Evolutionary conservation across 768 basidiomycete genomes (phyloP).

Genomic region (Chlorophyllum brunneum): DNA sequence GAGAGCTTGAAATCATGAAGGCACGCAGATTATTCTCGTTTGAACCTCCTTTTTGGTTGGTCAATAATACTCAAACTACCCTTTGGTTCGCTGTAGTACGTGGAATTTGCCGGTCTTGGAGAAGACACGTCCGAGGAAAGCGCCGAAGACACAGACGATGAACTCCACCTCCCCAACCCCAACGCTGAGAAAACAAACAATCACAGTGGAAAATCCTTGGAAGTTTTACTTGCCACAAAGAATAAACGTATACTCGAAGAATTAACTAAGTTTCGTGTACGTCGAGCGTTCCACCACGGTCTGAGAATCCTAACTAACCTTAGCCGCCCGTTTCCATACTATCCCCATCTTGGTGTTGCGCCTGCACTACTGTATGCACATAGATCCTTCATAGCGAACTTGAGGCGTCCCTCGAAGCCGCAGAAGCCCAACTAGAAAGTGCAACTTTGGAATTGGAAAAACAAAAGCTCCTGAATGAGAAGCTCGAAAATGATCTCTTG

Average conservation of each 20-base stretch:
- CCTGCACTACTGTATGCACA: neutral
- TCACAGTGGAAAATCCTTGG: conserved; percentile 78
- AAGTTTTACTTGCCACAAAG: conserved; percentile 87
- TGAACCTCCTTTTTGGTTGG: neutral
- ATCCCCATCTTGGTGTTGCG: neutral
- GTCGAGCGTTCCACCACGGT: conserved; percentile 17
- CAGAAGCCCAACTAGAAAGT: conserved; percentile 54
- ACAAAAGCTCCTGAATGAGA: conserved; percentile 80
- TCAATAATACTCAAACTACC: neutral
- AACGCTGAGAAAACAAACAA: conserved; percentile 81
- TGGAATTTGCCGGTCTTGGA: conserved; percentile 92
- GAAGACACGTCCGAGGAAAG: conserved; percentile 62
- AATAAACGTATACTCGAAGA: conserved; percentile 93
- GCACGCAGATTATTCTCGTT: conserved; percentile 38
- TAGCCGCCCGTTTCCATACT: neutral
- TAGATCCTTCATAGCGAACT: conserved; percentile 85
- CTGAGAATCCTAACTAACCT: neutral
- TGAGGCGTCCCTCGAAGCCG: conserved; percentile 57
- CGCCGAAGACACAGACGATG: conserved; percentile 41
- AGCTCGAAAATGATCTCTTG: conserved; percentile 87
- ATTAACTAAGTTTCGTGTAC: conserved; percentile 83
- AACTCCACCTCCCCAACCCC: conserved; percentile 77
- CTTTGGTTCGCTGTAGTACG: conserved; percentile 54
- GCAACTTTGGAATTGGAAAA: conserved; percentile 69
- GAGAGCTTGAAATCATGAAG: conserved; percentile 98